A percentile compares a stretch with the other conserved stretches of the same genome.
Evolutionary conservation across 305 asterid genomes (phyloP).

Genomic region (Fraxinus greggii): DNA sequence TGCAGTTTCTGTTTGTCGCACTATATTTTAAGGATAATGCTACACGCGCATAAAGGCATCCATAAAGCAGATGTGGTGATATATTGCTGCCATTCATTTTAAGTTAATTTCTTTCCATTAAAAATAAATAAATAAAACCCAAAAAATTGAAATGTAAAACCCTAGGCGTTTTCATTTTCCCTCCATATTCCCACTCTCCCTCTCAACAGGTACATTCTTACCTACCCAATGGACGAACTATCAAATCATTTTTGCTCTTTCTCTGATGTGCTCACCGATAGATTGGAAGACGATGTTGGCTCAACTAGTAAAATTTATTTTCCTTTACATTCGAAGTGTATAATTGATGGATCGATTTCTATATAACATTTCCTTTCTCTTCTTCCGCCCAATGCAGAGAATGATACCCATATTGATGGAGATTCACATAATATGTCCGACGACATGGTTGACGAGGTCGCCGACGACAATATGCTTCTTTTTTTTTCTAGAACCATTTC

Average conservation of each 20-base stretch:
- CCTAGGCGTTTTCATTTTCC: neutral
- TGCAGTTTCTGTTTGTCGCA: neutral
- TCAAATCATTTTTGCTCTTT: neutral
- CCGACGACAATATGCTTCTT: neutral
- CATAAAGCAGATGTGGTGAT: neutral
- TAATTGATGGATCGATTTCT: no score
- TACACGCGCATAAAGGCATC: neutral
- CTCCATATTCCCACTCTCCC: neutral
- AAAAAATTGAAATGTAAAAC: neutral
- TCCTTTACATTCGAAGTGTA: neutral
- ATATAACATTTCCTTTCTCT: no score
- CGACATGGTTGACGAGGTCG: neutral
- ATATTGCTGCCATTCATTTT: neutral
- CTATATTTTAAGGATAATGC: neutral
- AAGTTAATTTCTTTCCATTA: neutral
- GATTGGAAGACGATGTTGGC: neutral
- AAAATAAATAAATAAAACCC: neutral
- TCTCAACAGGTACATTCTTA: neutral
- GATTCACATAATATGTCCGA: neutral
- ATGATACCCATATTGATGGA: neutral
- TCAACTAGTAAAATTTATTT: neutral
- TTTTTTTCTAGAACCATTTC: neutral
- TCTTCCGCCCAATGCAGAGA: neutral
- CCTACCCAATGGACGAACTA: neutral
- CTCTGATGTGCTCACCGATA: neutral